Evolutionary conservation across 1,284 basidiomycete species (phyloP).

Genomic region (Sparassis latifolia): DNA sequence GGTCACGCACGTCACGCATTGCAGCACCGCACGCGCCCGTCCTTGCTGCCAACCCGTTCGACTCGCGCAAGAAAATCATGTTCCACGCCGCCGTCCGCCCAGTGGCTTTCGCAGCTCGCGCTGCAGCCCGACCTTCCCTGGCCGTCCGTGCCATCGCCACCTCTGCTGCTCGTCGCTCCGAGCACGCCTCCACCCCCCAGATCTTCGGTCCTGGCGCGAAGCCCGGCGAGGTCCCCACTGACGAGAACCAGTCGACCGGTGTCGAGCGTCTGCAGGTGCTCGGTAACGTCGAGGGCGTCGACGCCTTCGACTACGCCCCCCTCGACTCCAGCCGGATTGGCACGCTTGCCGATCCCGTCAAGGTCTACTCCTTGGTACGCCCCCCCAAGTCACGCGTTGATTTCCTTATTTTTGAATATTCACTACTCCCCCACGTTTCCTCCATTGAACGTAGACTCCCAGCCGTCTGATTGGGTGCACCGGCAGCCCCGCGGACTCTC

Average conservation of each 20-base stretch:
- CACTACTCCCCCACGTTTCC: neutral
- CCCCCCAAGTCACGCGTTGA: slow-evolving; percentile 4
- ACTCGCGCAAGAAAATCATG: slow-evolving; percentile 28
- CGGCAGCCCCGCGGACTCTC: slow-evolving; percentile 86
- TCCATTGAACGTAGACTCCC: slow-evolving; percentile 45
- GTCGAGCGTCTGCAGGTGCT: slow-evolving; percentile 92
- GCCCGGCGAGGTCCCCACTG: slow-evolving; percentile 74
- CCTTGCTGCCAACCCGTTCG: slow-evolving; percentile 1
- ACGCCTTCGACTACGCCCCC: slow-evolving; percentile 88
- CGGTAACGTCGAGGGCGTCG: slow-evolving; percentile 82
- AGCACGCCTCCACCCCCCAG: slow-evolving; percentile 56
- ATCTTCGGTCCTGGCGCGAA: slow-evolving; percentile 73
- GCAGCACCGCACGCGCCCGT: neutral
- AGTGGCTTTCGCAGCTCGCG: slow-evolving; percentile 28
- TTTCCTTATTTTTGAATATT: neutral
- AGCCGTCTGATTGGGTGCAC: slow-evolving; percentile 89
- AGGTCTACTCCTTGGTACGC: slow-evolving; percentile 84
- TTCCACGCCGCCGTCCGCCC: slow-evolving; percentile 38
- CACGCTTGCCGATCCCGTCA: slow-evolving; percentile 83
- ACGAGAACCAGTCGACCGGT: slow-evolving; percentile 91
- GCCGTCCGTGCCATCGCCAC: slow-evolving; percentile 51
- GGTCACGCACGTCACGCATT: neutral
- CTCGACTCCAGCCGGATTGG: slow-evolving; percentile 85
- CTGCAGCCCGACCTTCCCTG: slow-evolving; percentile 19
- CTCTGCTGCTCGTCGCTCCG: slow-evolving; percentile 42